These are phyloP conservation scores for Chlorella ohadii DNA, from an alignment of 139 green algal genomes.

Conservation along the genomic window DNA sequence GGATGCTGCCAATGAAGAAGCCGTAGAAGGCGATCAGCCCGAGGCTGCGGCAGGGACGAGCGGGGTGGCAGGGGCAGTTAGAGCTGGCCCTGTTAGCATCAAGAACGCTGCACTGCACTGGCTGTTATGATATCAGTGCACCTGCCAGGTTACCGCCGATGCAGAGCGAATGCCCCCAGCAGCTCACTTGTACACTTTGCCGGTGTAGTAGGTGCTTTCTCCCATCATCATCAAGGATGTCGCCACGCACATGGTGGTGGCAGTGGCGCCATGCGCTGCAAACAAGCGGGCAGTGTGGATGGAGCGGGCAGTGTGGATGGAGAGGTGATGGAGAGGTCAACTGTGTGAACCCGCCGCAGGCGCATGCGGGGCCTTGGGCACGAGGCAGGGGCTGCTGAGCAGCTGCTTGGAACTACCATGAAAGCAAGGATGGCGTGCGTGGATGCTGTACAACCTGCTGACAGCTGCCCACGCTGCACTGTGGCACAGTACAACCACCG, in stretches of 20 bases:
- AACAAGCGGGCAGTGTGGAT: not conserved
- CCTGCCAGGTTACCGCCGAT: no score
- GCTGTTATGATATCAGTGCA: no score
- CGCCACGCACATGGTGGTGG: not conserved
- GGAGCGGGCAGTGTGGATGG: not conserved
- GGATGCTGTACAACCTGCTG: not conserved
- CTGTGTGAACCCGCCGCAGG: no score
- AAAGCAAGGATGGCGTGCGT: not conserved
- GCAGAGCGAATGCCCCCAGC: no score
- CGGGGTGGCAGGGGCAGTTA: not conserved
- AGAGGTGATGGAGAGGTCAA: no score
- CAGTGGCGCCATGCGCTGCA: slow-evolving; percentile 1
- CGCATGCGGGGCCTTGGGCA: not conserved
- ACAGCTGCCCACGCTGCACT: no score
- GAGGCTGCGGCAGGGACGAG: not conserved
- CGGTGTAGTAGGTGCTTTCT: slow-evolving; percentile 10
- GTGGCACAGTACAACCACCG: not conserved
- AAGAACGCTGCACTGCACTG: no score
- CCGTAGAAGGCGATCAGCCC: slow-evolving; percentile 12
- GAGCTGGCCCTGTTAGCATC: no score
- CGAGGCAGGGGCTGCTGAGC: not conserved
- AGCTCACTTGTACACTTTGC: not conserved
- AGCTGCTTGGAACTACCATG: not conserved
- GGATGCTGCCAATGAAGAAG: slow-evolving; percentile 4
- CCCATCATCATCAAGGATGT: not conserved